These are phyloP conservation scores for Xerocomellus dryophilus DNA, from an alignment of 768 basidiomycete genomes.

Conservation along the genomic window DNA sequence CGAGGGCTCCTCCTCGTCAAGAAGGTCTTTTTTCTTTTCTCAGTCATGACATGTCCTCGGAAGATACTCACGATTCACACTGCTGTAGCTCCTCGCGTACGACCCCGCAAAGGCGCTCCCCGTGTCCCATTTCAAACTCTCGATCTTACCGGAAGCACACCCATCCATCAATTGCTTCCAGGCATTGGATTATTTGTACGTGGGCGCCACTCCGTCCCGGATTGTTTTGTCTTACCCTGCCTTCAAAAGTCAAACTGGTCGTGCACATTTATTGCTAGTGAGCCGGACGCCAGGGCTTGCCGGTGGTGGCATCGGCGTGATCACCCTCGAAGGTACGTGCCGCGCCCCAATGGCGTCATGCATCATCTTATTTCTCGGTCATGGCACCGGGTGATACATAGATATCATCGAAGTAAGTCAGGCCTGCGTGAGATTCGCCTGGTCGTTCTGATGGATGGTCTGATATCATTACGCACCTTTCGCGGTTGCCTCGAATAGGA, in stretches of 20 bases:
- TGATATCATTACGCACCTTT: not conserved
- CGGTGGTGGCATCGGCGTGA: constrained; percentile 87
- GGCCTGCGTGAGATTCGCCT: constrained; percentile 2
- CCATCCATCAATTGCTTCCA: constrained; percentile 93
- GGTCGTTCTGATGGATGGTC: not conserved
- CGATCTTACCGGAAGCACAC: constrained; percentile 84
- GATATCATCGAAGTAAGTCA: constrained; percentile 68
- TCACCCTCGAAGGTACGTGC: constrained; percentile 74
- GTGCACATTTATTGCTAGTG: constrained; percentile 87
- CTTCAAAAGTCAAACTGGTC: constrained; percentile 86
- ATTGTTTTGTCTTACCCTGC: not conserved
- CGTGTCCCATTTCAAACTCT: constrained; percentile 71
- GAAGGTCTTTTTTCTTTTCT: constrained; percentile 46
- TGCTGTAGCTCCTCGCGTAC: constrained; percentile 72
- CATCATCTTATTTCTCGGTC: not conserved
- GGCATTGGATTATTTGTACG: constrained; percentile 88
- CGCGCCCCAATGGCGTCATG: not conserved
- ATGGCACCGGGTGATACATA: constrained; percentile 20
- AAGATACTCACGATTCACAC: not conserved
- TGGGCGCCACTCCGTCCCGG: not conserved
- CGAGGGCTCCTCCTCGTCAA: constrained; percentile 82
- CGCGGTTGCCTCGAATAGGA: constrained; percentile 47
- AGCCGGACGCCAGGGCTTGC: constrained; percentile 77
- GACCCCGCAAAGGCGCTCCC: constrained; percentile 79
- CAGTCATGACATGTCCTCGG: not conserved